Base-by-base conservation (phyloP, 257 asterid genomes). In the Gentiana straminea region DNA sequence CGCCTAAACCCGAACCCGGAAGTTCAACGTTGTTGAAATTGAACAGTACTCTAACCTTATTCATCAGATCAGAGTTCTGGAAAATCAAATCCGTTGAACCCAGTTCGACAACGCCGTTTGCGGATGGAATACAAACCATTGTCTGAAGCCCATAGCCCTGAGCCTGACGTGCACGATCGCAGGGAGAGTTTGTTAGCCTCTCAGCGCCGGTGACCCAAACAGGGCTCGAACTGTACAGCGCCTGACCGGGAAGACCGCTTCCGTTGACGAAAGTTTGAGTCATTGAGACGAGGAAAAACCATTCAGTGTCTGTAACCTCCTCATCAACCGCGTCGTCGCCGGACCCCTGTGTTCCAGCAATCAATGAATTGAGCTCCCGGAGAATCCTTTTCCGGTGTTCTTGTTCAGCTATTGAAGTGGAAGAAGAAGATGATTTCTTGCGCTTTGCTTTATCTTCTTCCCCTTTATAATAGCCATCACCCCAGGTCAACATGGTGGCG, bases 51-150 rank as follows among this genome's bases (percentile, higher is more conserved):
- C 83, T 71, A 52, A 86, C 95, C 86, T 81, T 81, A 57, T 76
- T 81, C 93, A 81, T 73, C 64, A 89, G 78, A 78, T 86, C 94
- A 3, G 80, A 65, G 65, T 78, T 86, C 68, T 86, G 90, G 59
- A 64, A 80, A 35, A 89, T 83, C 57, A 78, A 13, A 1, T 81
- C 95, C 4, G 92, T 77, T 1, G 95, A 89, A 7, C 95, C 97
- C 49, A 89, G 79, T 85, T 89, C 97, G 0, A 89, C 95, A n/a
- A 89, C 94, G 35, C 94, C 97, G 70, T 73, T 89, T 6, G 84
- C 69, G 2, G 82, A 70, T 0, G 97, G 97, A 2, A 89, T 68
- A 57, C 94, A 83, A 0, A 84, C 97, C 33, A 89, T 41, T 9
- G 95, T 89, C 60, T 78, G 87, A 12, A 89, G 70, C 54, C 97